These are phyloP conservation scores for Malassezia arunalokei DNA, from an alignment of 1,284 basidiomycete genomes.

Conservation along the genomic window DNA sequence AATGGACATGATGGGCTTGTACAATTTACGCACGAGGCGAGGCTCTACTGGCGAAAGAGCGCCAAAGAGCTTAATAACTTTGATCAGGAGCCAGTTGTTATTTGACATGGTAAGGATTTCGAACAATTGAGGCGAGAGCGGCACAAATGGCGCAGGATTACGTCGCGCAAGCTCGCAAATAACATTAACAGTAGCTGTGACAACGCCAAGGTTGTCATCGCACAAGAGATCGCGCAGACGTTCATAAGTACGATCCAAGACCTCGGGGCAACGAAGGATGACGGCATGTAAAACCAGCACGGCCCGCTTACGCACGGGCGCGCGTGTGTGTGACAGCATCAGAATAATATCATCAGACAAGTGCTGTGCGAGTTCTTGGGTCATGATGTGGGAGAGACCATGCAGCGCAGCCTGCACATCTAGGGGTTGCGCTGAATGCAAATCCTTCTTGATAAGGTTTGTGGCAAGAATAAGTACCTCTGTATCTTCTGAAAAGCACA, in stretches of 20 bases:
- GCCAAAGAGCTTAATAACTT: constrained; percentile 67
- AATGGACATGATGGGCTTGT: constrained; percentile 81
- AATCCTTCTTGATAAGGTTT: constrained; percentile 95
- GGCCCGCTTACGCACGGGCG: constrained; percentile 73
- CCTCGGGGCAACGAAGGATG: constrained; percentile 30
- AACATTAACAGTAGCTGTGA: constrained; percentile 83
- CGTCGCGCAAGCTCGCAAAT: constrained; percentile 71
- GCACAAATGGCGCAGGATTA: constrained; percentile 32
- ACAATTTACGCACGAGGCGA: constrained; percentile 80
- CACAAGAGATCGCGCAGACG: constrained; percentile 61
- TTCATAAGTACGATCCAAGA: constrained; percentile 32
- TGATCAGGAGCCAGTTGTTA: constrained; percentile 99
- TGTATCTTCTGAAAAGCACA: constrained; percentile 84
- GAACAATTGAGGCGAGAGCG: constrained; percentile 74
- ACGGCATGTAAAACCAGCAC: constrained; percentile 60
- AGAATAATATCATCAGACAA: constrained; percentile 72
- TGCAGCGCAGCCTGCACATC: constrained; percentile 73
- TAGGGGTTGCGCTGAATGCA: constrained; percentile 59
- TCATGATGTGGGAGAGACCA: constrained; percentile 76
- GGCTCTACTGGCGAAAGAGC: constrained; percentile 68
- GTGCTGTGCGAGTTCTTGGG: constrained; percentile 75
- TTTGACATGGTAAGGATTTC: constrained; percentile 82
- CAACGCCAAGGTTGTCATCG: constrained; percentile 55
- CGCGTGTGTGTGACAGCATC: constrained; percentile 79
- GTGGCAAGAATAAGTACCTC: constrained; percentile 96